phyloP scores from a whole-genome alignment of 305 asterid genomes.

The Ilex paraguariensis region DNA sequence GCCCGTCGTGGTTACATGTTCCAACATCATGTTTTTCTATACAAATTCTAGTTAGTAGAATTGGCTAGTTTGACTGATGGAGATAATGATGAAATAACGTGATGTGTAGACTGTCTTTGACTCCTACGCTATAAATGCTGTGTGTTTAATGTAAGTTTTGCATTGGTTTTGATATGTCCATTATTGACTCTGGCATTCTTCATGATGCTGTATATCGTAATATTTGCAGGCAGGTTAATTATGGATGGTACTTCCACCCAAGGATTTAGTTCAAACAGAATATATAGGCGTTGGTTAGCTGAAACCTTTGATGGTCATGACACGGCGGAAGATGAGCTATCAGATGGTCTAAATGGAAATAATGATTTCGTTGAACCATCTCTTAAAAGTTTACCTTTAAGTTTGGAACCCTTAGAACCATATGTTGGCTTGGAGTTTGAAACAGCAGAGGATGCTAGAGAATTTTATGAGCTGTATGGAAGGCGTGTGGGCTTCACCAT shows the following conservation, averaged over 20 bases:
- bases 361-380: not conserved
- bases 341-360: not conserved
- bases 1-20: too few species aligned
- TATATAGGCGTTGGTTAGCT: not conserved
- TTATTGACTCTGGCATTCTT: too few species aligned
- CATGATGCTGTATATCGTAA: too few species aligned
- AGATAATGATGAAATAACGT: too few species aligned
- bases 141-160: too few species aligned
- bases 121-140: too few species aligned
- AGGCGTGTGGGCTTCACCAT: not conserved
- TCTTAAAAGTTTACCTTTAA: not conserved
- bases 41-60: too few species aligned
- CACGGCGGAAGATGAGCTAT: not conserved
- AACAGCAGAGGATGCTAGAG: not conserved
- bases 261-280: not conserved
- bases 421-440: not conserved
- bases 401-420: not conserved
- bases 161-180: too few species aligned
- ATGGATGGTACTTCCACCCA: not conserved
- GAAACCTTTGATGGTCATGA: conserved; percentile 5
- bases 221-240: too few species aligned
- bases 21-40: too few species aligned
- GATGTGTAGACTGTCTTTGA: too few species aligned
- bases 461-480: not conserved
- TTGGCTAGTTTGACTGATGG: too few species aligned